Percentiles rank a stretch among this genome's conserved stretches.
Conservation (phyloP, 2,329 filamentous ascomycete species). For the Epichloe gansuensis region DNA sequence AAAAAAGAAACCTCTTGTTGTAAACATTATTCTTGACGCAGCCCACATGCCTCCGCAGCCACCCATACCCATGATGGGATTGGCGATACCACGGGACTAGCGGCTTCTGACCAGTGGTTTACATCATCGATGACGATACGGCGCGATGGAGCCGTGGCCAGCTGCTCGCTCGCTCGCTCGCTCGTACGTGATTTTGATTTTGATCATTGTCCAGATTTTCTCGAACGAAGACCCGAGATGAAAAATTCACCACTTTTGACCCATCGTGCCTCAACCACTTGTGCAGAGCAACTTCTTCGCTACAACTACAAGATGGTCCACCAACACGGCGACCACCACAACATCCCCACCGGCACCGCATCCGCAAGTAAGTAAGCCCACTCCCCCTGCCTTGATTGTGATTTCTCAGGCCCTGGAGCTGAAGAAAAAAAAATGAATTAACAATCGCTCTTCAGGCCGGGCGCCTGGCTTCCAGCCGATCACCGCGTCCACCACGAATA, state of each 20-base stretch:
- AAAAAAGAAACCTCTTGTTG: background rate
- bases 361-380: slow-evolving; percentile 30
- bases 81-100: too few relatives aligned
- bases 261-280: too few relatives aligned
- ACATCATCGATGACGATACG: slow-evolving; percentile 14
- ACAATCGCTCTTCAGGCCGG: slow-evolving; percentile 25
- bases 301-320: slow-evolving; percentile 29
- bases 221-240: too few relatives aligned
- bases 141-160: background rate
- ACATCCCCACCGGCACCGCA: slow-evolving; percentile 37
- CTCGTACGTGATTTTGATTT: too few relatives aligned
- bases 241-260: too few relatives aligned
- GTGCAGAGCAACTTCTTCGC: too few relatives aligned
- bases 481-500: slow-evolving; percentile 50
- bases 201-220: too few relatives aligned
- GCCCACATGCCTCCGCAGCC: too few relatives aligned
- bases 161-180: too few relatives aligned
- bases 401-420: background rate
- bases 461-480: slow-evolving; percentile 52
- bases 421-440: too few relatives aligned
- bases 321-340: slow-evolving; percentile 37
- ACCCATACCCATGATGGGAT: too few relatives aligned
- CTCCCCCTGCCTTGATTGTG: background rate
- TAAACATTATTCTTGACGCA: background rate
- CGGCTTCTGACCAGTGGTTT: background rate